Evolutionary conservation across 495 filamentous ascomycete species (phyloP), one percentile per base, ranked within the genome.

Genomic region (Clavariopsis aquatica): DNA sequence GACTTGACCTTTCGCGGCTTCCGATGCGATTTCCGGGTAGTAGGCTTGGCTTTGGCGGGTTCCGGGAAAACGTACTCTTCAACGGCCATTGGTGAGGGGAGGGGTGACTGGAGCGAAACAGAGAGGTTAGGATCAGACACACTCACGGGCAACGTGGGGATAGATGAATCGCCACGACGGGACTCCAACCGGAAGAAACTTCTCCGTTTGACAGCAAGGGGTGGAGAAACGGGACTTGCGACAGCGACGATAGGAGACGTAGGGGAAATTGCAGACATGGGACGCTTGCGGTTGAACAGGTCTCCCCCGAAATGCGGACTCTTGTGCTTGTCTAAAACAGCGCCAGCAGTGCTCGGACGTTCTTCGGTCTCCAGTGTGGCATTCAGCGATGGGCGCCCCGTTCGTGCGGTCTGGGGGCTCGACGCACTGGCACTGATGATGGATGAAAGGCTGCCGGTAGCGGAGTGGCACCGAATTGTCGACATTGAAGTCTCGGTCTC

Each of bases 1-100:
- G 85, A 84, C 65, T 87, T 90, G 57, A 92, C 89, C 74, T 87
- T 91, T 72, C 90, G 90, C 66, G 89, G 84, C 71, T 86, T 88
- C 74, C 90, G 89, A 45, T 78, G 80, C 15, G 76, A 70, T 72
- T 89, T 92, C 64, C 79, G 70, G 54, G 54, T 51, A 13, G 31
- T n/a, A 19, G 26, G 7, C 28, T 72, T 69, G 10, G 0, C 12
- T 41, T 63, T 73, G 29, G 57, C 61, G 22, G 61, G 17, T 49
- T 43, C 36, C 12, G 52, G 23, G 1, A 24, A 1, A 19, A 23
- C 43, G 0, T 70, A 64, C 8, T 56, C 64, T 20, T 66, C 46
- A 12, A 57, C 64, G 22, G 38, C 20, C 47, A 67, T 34, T 1
- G 57, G 60, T 7, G 70, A 68, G 7, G 57, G 49, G 10, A 68